Percentiles rank a stretch among this genome's conserved stretches.
Evolutionary conservation across 2,329 filamentous ascomycete species (phyloP).

Genomic region (Cyanodermella asteris): DNA sequence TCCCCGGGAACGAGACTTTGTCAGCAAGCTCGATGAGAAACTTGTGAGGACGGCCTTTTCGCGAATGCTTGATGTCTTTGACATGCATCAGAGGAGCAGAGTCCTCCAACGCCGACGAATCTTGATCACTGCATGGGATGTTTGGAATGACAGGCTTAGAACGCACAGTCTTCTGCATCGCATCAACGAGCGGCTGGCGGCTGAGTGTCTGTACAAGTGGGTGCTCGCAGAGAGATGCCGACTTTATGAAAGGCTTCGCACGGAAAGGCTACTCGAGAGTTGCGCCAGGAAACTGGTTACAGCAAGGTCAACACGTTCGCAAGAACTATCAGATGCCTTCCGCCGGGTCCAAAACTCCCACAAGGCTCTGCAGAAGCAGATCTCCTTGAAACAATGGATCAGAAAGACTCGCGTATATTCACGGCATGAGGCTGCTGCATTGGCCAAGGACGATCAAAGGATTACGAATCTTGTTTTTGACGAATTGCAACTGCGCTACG

Average conservation of each 20-base stretch:
- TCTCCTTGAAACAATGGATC: too few relatives aligned
- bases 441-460: background rate
- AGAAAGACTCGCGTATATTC: background rate
- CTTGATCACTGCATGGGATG: constrained; percentile 33
- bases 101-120: constrained; percentile 30
- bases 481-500: constrained; percentile 18
- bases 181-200: constrained; percentile 32
- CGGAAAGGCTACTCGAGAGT: constrained; percentile 8
- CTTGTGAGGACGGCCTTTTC: constrained; percentile 24
- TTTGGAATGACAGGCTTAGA: constrained; percentile 40
- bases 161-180: constrained; percentile 27
- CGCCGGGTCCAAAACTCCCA: constrained; percentile 12
- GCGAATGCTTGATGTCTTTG: constrained; percentile 32
- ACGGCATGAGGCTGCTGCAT: background rate
- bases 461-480: constrained; percentile 19
- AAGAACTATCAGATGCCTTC: too few relatives aligned
- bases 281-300: constrained; percentile 1
- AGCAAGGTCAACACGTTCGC: background rate
- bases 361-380: too few relatives aligned
- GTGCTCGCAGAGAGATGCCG: constrained; percentile 26
- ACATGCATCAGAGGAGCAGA: constrained; percentile 23
- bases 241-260: constrained; percentile 20
- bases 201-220: constrained; percentile 39
- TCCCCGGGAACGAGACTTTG: constrained; percentile 20
- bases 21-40: constrained; percentile 21